phyloP scores from a whole-genome alignment of 2,329 filamentous ascomycete species.

The Claviceps purpurea region DNA sequence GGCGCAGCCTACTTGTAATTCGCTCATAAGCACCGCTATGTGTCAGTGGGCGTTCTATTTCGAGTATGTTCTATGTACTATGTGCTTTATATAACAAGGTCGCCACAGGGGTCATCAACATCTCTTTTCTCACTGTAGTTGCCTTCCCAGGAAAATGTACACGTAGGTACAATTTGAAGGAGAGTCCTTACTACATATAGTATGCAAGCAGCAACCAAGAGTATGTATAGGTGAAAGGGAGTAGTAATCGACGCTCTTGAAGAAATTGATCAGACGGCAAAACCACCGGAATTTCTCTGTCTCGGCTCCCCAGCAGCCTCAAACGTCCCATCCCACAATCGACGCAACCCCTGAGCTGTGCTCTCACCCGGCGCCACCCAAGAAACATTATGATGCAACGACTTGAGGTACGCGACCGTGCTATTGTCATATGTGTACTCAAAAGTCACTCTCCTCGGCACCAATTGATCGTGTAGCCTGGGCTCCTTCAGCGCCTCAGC shows the following conservation, averaged over 20 bases:
- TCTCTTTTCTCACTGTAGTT: no score
- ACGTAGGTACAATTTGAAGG: no score
- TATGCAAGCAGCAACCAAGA: no score
- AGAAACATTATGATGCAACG: slow-evolving; percentile 59
- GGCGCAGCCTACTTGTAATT: no score
- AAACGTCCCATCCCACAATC: slow-evolving; percentile 51
- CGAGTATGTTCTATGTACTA: no score
- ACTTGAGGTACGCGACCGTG: slow-evolving; percentile 52
- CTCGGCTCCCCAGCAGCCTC: slow-evolving; percentile 76
- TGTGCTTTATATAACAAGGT: no score
- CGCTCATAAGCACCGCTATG: no score
- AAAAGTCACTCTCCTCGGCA: slow-evolving; percentile 54
- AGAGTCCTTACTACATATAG: no score
- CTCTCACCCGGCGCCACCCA: slow-evolving; percentile 55
- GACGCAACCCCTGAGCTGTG: slow-evolving; percentile 58
- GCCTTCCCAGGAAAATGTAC: no score
- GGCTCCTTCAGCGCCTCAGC: slow-evolving; percentile 52
- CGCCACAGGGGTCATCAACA: no score
- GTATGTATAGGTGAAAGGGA: no score
- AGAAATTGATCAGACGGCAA: slow-evolving; percentile 25
- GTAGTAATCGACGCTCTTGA: not conserved
- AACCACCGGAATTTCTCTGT: slow-evolving; percentile 59
- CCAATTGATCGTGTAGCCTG: slow-evolving; percentile 70
- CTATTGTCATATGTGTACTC: slow-evolving; percentile 61
- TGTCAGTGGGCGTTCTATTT: no score